Base-by-base conservation (phyloP, 371 early-diverging fungal species). In the Capillidium rhysosporum region DNA sequence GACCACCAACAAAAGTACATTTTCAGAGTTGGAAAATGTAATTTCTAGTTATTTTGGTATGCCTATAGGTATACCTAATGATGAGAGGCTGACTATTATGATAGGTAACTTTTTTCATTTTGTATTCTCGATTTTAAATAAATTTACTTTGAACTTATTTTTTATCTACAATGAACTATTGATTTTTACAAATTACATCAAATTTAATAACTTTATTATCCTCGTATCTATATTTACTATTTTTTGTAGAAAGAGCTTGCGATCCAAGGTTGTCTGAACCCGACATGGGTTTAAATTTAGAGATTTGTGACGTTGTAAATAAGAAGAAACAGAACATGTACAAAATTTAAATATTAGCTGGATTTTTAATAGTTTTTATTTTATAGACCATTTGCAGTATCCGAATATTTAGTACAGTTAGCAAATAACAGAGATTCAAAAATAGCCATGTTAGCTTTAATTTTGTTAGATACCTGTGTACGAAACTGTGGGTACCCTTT, bases 401-500 rank as follows among this genome's bases (percentile, higher is more conserved):
- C 91, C 0, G 67, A 86, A 49, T 66, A 75, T n/a, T 79, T 90
- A 29, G 77, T 83, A 7, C 70, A 77, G 14, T 69, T 79, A 43
- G 72, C 90, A 57, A 91, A 90, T 67, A 73, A 72, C 52, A 68
- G 76, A 46, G 76, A 78, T 53, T 66, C 65, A 41, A 69, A 68
- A 54, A 79, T 81, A 48, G 77, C 81, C 8, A 67, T 81, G 67
- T 64, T 82, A 43, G 86, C 89, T 0, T 68, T 91, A 45, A 70
- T 73, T 34, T 73, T 93, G 2, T 72, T 96, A 25, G 95, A 95
- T 64, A 79, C 80, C 56, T 86, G 91, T 58, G 87, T 92, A 54
- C 92, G 93, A 66, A 94, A 95, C 63, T 93, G 95, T 65, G 95
- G 94, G 0, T 88, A 90, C 64, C 79, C 97, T 0, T 91, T 96